Evolutionary conservation across 2,329 filamentous ascomycete genomes (phyloP).

Genomic region (Fusarium sp.): DNA sequence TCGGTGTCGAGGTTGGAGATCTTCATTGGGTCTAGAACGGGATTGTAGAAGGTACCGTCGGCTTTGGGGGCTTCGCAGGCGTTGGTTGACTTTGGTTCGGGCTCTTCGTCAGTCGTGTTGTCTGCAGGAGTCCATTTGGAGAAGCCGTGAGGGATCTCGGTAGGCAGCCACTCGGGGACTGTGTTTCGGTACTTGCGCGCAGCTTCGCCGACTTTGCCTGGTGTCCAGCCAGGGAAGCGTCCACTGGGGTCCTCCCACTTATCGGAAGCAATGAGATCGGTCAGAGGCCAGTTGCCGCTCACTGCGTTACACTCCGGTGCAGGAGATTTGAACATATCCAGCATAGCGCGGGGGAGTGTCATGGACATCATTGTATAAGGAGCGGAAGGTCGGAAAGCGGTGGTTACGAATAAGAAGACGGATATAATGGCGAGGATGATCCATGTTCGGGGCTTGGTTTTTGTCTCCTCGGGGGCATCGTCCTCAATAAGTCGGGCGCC

Average conservation of each 20-base stretch:
- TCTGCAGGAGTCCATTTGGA: constrained; percentile 46
- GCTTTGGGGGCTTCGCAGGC: constrained; percentile 6
- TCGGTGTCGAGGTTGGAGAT: constrained; percentile 56
- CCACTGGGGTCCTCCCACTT: constrained; percentile 47
- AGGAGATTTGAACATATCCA: constrained; percentile 46
- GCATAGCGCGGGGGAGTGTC: constrained; percentile 50
- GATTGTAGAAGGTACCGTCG: constrained; percentile 54
- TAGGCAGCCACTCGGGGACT: constrained; percentile 50
- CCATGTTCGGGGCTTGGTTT: constrained; percentile 22
- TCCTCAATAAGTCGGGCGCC: constrained; percentile 25
- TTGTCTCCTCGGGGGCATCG: constrained; percentile 19
- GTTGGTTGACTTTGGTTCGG: constrained; percentile 3
- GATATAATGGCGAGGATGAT: constrained; percentile 5
- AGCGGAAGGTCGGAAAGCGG: constrained; percentile 45
- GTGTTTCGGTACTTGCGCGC: constrained; percentile 45
- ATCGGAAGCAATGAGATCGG: constrained; percentile 43
- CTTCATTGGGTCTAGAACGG: constrained; percentile 57
- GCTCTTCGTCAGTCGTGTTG: constrained; percentile 7
- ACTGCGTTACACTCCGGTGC: constrained; percentile 42
- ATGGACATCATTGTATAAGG: constrained; percentile 53
- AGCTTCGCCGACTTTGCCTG: constrained; percentile 44
- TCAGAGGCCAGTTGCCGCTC: constrained; percentile 49
- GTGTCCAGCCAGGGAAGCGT: constrained; percentile 53
- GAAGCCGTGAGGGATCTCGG: constrained; percentile 47
- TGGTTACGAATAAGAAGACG: constrained; percentile 35